phyloP scores from a whole-genome alignment of 441 rosid genomes.

The Pelargonium fulgidum region DNA sequence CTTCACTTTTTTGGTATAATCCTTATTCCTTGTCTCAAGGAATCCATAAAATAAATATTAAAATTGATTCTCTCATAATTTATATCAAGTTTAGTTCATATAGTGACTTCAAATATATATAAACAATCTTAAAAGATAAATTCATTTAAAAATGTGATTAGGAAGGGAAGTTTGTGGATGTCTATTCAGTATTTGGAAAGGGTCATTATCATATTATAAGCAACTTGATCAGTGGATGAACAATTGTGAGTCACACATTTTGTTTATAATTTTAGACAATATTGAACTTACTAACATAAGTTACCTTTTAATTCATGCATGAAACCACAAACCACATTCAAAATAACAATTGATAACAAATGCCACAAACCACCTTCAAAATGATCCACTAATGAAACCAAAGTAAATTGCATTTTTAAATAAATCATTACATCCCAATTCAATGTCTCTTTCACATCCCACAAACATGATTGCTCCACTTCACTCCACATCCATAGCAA shows the following conservation, averaged over 20 bases:
- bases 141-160: background rate
- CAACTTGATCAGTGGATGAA: too few species aligned
- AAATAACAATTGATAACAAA: too few species aligned
- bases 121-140: background rate
- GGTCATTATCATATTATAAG: background rate
- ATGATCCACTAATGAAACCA: too few species aligned
- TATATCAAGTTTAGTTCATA: background rate
- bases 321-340: too few species aligned
- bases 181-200: background rate
- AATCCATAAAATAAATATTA: background rate
- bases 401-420: too few species aligned
- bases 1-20: background rate
- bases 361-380: too few species aligned
- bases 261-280: too few species aligned
- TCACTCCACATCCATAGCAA: constrained; percentile 34
- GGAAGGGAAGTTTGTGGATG: background rate
- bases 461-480: constrained; percentile 19
- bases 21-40: background rate
- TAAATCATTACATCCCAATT: too few species aligned
- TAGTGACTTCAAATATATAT: background rate
- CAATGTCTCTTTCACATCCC: background rate
- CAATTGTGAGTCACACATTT: too few species aligned
- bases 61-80: background rate
- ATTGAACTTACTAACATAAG: too few species aligned
- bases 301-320: too few species aligned